Conservation (phyloP, 345 rosid species). For the Psidium guajava region DNA sequence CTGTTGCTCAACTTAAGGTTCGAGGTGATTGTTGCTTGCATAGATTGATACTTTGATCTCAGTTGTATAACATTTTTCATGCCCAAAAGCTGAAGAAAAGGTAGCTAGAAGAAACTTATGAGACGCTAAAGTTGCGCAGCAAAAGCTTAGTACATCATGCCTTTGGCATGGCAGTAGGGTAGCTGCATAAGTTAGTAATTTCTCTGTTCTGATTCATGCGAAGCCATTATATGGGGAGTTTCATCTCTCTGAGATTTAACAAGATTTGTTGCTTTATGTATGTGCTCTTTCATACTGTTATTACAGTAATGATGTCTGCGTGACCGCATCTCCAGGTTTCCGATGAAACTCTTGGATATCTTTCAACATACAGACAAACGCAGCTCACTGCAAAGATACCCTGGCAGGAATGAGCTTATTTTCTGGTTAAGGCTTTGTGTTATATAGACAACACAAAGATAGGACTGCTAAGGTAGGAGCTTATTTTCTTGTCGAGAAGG, state of each 20-base stretch:
- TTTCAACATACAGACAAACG: background rate
- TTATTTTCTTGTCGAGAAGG: background rate
- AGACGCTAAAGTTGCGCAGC: background rate
- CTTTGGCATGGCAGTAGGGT: background rate
- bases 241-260: background rate
- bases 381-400: background rate
- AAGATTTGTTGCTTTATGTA: background rate
- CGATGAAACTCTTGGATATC: background rate
- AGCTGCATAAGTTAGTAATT: background rate
- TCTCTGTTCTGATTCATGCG: background rate
- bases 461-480: background rate
- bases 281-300: background rate
- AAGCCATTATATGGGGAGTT: background rate
- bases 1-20: slow-evolving; percentile 38
- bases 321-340: background rate
- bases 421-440: background rate
- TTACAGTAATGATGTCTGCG: background rate
- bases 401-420: background rate
- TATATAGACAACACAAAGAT: background rate
- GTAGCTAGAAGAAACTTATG: background rate
- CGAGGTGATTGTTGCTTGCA: background rate
- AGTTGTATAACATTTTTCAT: background rate
- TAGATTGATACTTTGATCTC: background rate
- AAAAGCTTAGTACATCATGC: background rate
- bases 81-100: background rate